Conservation (phyloP, 2,329 filamentous ascomycete genomes). For the Pleomassaria siparia region DNA sequence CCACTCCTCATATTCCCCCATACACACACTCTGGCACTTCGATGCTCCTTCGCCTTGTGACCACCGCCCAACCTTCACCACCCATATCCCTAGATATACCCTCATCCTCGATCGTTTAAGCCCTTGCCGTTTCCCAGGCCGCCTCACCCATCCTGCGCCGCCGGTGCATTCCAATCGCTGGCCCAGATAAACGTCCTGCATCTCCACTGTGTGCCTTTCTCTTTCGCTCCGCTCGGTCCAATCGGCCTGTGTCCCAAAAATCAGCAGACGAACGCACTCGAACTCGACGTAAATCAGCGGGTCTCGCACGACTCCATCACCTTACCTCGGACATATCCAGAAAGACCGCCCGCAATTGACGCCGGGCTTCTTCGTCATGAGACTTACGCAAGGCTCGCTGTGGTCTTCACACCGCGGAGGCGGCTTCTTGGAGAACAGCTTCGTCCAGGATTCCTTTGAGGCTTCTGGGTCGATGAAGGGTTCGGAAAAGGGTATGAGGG, state of each 20-base stretch:
- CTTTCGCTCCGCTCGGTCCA: conserved; percentile 82
- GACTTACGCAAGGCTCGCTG: conserved; percentile 78
- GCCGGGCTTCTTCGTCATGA: conserved; percentile 86
- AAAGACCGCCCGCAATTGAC: conserved; percentile 72
- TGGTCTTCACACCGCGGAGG: conserved; percentile 81
- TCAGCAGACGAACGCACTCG: conserved; percentile 7
- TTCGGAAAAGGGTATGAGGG: conserved; percentile 4
- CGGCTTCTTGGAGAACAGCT: conserved; percentile 73
- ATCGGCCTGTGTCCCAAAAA: conserved; percentile 60
- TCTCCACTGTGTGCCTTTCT: conserved; percentile 81
- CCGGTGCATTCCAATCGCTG: conserved; percentile 58
- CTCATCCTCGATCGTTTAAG: background rate
- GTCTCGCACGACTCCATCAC: conserved; percentile 8
- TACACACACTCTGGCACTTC: too few relatives aligned
- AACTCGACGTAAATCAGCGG: too few relatives aligned
- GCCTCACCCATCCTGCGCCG: too few relatives aligned
- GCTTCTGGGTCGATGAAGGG: conserved; percentile 24
- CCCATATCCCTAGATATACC: background rate
- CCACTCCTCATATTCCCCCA: too few relatives aligned
- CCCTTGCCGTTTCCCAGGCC: background rate
- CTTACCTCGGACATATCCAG: conserved; percentile 68
- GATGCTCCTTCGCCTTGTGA: too few relatives aligned
- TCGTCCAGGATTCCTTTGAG: conserved; percentile 80
- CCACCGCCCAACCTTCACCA: too few relatives aligned
- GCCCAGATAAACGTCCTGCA: conserved; percentile 81